Evolutionary conservation across 345 rosid genomes (phyloP), one percentile per base, ranked within the genome.

Genomic region (Citrus sinensis): DNA sequence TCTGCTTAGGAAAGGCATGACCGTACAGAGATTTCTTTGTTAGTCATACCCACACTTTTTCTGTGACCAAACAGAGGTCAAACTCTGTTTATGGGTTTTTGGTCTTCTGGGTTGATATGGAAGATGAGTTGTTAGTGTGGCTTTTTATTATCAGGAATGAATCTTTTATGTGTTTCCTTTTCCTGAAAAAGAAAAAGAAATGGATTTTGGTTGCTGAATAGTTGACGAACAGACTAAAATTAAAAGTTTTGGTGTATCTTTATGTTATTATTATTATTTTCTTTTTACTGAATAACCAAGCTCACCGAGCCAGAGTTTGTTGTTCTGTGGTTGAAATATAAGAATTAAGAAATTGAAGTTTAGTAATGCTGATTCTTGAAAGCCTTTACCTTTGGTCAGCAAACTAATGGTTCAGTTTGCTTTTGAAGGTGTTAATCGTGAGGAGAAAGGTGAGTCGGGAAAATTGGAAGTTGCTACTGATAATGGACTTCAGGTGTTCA

Each of bases 401-500:
- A 24, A 35, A 58, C n/a, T 73, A 37, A 46, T 54, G 54, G 22
- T 61, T 75, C 30, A 25, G 16, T 42, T 69, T 83, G 68, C n/a
- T 4, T 54, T 62, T 79, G 74, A 77, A 92, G 98, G 82, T 81
- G 78, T 81, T 84, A 83, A 88, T 67, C 79, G 46, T 2, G 93
- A 86, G 80, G 92, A 88, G 68, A 89, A 82, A 78, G 87, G 87
- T 19, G 90, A 81, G 66, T 69, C 58, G 73, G 62, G 70, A 29
- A 78, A 81, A 74, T 74, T 73, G 65, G 81, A 86, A 77, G 80
- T 88, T 42, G 73, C 82, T 61, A 74, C 79, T 49, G 94, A 88
- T 67, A 87, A 80, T 49, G 96, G 98, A 14, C 78, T 90, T 49
- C 94, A 84, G 55, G 88, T 92, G 76, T 96, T 91, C 85, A 80